Evolutionary conservation across 192 early-diverging fungal species (phyloP).

Genomic region (Coemansia sp.): DNA sequence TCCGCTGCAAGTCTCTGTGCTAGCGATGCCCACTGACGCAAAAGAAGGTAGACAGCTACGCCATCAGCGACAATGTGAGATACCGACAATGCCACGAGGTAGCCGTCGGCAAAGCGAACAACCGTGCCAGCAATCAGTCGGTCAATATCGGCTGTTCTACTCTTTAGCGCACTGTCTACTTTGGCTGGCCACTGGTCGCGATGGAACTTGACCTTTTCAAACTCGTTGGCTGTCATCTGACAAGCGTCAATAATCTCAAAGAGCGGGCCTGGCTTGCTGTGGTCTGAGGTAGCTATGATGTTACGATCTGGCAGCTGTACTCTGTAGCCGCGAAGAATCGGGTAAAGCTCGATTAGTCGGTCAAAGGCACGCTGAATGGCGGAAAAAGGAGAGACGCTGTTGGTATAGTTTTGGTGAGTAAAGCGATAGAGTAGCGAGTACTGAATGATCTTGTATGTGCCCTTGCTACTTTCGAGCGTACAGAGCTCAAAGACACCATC

Average conservation of each 20-base stretch:
- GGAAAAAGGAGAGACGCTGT: background rate
- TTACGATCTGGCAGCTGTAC: background rate
- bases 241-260: background rate
- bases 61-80: conserved; percentile 5
- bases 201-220: background rate
- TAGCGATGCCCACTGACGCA: conserved; percentile 8
- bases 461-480: background rate
- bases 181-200: background rate
- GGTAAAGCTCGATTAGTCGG: background rate
- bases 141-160: background rate
- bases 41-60: background rate
- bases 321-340: background rate
- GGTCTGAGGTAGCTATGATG: background rate
- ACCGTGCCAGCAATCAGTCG: background rate
- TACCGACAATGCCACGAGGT: background rate
- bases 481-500: conserved; percentile 3
- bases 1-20: background rate
- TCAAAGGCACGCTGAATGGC: conserved; percentile 1
- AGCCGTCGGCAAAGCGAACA: background rate
- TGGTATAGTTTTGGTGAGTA: no score
- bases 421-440: background rate
- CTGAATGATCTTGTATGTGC: background rate
- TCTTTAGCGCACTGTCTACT: background rate
- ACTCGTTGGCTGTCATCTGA: background rate
- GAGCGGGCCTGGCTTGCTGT: background rate